Conservation (phyloP, 176 grass and related monocot genomes). For the Aegilops longissima region DNA sequence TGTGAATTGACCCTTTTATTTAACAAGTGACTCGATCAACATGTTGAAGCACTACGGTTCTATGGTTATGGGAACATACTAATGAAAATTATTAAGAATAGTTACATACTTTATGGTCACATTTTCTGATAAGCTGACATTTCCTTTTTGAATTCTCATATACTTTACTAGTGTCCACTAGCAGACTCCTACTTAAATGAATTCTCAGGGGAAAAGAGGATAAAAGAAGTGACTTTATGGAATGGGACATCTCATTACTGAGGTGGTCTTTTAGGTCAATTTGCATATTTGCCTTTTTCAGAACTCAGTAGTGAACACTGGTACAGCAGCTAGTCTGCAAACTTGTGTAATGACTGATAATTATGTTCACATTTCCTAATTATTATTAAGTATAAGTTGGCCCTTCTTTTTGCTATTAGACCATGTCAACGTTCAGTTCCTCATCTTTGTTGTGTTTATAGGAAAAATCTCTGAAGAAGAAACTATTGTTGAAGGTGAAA, state of each 20-base stretch:
- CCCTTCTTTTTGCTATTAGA: not conserved
- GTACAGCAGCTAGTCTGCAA: conserved; percentile 14
- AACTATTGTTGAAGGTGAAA: conserved; percentile 52
- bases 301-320: conserved; percentile 8
- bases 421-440: not conserved
- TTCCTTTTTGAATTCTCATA: conserved; percentile 24
- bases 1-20: conserved; percentile 29
- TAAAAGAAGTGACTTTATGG: conserved; percentile 5
- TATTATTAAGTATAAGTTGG: not conserved
- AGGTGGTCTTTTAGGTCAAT: conserved; percentile 19
- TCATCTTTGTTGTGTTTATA: conserved; percentile 23
- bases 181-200: conserved; percentile 4
- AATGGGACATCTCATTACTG: not conserved
- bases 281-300: conserved; percentile 22
- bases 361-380: not conserved
- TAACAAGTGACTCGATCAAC: conserved; percentile 20
- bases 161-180: conserved; percentile 33
- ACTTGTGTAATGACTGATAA: not conserved
- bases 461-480: conserved; percentile 64
- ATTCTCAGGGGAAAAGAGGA: not conserved
- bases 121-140: not conserved
- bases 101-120: not conserved
- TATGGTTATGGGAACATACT: conserved; percentile 23
- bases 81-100: conserved; percentile 18
- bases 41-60: not conserved